These are phyloP conservation scores for Gymnopus androsaceus DNA, from an alignment of 1,284 basidiomycete genomes.

Conservation along the genomic window DNA sequence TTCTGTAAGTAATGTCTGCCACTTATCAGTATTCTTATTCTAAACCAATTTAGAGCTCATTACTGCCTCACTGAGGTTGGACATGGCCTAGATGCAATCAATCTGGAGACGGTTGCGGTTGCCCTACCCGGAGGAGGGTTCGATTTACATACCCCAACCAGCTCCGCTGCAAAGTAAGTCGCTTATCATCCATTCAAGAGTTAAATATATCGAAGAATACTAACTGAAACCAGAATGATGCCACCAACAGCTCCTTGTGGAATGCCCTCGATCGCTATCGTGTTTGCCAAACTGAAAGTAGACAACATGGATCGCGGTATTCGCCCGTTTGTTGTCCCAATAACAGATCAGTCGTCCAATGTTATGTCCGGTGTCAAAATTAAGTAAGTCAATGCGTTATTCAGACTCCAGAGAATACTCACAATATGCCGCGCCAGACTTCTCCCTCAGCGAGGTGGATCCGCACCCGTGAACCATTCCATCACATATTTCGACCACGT, in stretches of 20 bases:
- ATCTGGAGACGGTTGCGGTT: conserved; percentile 42
- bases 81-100: conserved; percentile 39
- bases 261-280: conserved; percentile 28
- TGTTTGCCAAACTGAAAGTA: conserved; percentile 30
- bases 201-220: conserved; percentile 31
- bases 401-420: neutral
- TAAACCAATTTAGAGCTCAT: conserved; percentile 31
- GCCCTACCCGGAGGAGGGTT: conserved; percentile 24
- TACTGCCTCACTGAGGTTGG: conserved; percentile 42
- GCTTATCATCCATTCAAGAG: neutral
- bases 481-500: conserved; percentile 44
- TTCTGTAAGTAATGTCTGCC: neutral
- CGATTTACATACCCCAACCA: neutral
- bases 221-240: too few relatives aligned
- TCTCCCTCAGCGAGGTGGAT: conserved; percentile 38
- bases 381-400: conserved; percentile 21
- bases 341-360: conserved; percentile 26
- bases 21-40: neutral
- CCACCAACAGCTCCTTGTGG: conserved; percentile 43
- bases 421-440: conserved; percentile 25
- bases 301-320: conserved; percentile 26
- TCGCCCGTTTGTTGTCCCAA: conserved; percentile 33
- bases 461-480: conserved; percentile 38
- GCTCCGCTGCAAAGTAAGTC: conserved; percentile 15
- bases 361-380: conserved; percentile 31